Evolutionary conservation across 139 green algal species (phyloP), one percentile per base, ranked within the genome.

Genomic region (Coccomyxa sp.): DNA sequence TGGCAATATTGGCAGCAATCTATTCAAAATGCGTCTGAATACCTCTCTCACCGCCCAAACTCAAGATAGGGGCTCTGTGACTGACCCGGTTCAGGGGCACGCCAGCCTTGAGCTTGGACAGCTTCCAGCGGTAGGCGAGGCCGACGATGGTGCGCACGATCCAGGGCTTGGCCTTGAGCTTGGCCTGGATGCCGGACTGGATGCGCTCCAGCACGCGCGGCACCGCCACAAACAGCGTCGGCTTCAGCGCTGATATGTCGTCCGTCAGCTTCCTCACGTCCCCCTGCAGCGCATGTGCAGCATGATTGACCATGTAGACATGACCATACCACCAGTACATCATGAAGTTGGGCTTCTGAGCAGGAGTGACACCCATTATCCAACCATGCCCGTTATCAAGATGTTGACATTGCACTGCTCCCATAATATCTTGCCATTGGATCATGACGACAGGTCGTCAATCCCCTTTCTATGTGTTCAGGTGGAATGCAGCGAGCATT

Each of bases 171-270:
- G 80, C 81, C 57, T 82, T 77, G 25, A 95, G 67, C 77, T 83
- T 85, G 66, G 57, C 81, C 76, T 83, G 45, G 25, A 92, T 85
- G 58, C 89, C 91, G 17, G 85, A 79, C 77, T 89, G 90, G 66
- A 97, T 91, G 23, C 94, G 87, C 76, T 97, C 93, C 83, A 95
- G 91, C 81, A 97, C 91, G 60, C 93, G 90, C 17, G 93, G 93
- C 76, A 97, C 93, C 51, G 84, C 82, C 63, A 80, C 58, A 85
- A 97, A 96, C 27, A 94, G 79, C 13, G 91, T 96, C 59, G 93
- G 93, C 81, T 88, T 89, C 67, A 97, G 85, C n/a, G 83, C 89
- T 17, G 81, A 82, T 21, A 97, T 87, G 85, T 97, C 93, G 13
- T 97, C 93, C 59, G 91, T 84, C 74, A 97, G 81, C 85, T 90